These are phyloP conservation scores for Aspergillus udagawae DNA, from an alignment of 2,329 filamentous ascomycete species.

Conservation along the genomic window DNA sequence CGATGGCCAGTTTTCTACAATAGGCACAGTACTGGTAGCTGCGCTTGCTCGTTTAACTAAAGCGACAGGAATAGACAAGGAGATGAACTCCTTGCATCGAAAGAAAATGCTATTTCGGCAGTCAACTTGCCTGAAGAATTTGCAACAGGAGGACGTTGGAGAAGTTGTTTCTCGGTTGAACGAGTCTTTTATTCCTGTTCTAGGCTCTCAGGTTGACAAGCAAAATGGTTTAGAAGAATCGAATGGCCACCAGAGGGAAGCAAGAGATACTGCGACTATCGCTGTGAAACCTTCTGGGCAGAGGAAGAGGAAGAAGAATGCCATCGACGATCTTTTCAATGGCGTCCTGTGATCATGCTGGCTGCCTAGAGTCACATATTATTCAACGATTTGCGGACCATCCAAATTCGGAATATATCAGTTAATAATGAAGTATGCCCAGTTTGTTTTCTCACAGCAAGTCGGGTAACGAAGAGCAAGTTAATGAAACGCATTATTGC, in stretches of 20 bases:
- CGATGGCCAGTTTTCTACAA: slow-evolving; percentile 67
- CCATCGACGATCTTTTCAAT: slow-evolving; percentile 70
- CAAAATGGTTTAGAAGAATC: not conserved
- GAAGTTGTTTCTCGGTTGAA: slow-evolving; percentile 20
- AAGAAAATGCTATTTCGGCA: not conserved
- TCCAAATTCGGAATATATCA: not conserved
- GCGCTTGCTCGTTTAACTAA: slow-evolving; percentile 57
- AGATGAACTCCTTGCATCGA: slow-evolving; percentile 11
- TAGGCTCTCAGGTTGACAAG: not conserved
- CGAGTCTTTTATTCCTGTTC: not conserved
- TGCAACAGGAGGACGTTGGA: slow-evolving; percentile 20
- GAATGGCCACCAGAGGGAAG: slow-evolving; percentile 3
- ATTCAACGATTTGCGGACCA: not conserved
- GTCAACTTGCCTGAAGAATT: not conserved
- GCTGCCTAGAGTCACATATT: not conserved
- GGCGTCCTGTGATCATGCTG: slow-evolving; percentile 42
- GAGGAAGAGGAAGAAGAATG: slow-evolving; percentile 57
- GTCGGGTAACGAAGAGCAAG: not conserved
- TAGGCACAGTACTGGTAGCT: slow-evolving; percentile 66
- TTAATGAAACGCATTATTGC: not conserved
- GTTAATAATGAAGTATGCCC: not conserved
- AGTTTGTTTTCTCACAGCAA: not conserved
- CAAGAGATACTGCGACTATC: slow-evolving; percentile 10
- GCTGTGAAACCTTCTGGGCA: slow-evolving; percentile 14
- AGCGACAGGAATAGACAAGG: slow-evolving; percentile 35